Evolutionary conservation across 2,329 filamentous ascomycete genomes (phyloP), one percentile per base, ranked within the genome.

Genomic region (Ophiostoma sp.): DNA sequence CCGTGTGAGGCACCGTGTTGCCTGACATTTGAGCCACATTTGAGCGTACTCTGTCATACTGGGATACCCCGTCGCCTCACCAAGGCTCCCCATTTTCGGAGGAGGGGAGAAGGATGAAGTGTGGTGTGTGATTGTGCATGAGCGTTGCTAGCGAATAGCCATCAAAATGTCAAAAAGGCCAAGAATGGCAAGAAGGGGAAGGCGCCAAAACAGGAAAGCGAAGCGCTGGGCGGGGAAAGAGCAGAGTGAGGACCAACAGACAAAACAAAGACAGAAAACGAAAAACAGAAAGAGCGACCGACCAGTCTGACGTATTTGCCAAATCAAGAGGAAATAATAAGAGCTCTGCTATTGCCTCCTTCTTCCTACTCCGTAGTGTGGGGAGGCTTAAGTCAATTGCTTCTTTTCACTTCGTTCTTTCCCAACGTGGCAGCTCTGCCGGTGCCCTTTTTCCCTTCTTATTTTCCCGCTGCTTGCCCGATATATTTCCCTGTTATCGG

Each of bases 201-300:
- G 17, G 20, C 39, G 36, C 65, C 67, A 44, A 68, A 71, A 68
- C 60, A 68, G 67, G 69, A 71, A 68, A 68, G 44, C 67, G 52
- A 33, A n/a, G 48, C 67, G 67, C 44, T 36, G 4, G 44, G 48
- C 11, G 36, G 36, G 36, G 36, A 41, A 57, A 57, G 44, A 57
- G 44, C 17, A 57, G 27, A 31, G 3, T 57, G n/a, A 10, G 17
- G 6, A n/a, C 17, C 7, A 23, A 57, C 13, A 15, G 36, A 36
- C 27, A 62, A 33, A 33, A 33, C 23, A 33, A n/a, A 54, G 8
- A 8, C 48, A 52, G 8, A 52, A 10, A 52, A 15, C 17, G 23
- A 13, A 57, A 13, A 10, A 57, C 52, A 57, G 52, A 57, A 57
- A 57, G n/a, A 57, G n/a, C 52, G n/a, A 57, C 52, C 52, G 52